Evolutionary conservation across 1,284 basidiomycete species (phyloP).

Genomic region (Anthracocystis setariae): DNA sequence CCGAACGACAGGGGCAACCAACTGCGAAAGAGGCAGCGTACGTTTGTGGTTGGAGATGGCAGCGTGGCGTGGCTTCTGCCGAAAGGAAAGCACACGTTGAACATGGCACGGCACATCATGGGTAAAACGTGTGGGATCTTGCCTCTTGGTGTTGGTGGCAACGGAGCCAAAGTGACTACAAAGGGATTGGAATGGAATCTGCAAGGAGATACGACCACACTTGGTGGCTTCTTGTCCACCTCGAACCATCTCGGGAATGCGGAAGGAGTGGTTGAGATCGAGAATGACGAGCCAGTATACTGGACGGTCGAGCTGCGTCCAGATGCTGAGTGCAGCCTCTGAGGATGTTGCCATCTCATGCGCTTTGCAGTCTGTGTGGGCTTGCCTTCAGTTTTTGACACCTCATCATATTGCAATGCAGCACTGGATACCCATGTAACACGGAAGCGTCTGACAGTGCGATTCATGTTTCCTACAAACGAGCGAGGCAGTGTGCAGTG

Average conservation of each 20-base stretch:
- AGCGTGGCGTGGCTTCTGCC: slow-evolving; percentile 89
- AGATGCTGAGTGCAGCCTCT: slow-evolving; percentile 25
- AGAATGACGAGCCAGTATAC: slow-evolving; percentile 83
- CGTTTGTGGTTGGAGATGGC: slow-evolving; percentile 85
- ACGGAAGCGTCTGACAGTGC: no score
- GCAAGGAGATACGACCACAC: slow-evolving; percentile 37
- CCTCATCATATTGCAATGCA: no score
- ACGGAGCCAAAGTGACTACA: slow-evolving; percentile 79
- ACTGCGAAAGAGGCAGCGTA: slow-evolving; percentile 72
- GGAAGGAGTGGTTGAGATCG: slow-evolving; percentile 74
- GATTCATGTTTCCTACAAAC: no score
- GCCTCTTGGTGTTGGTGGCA: slow-evolving; percentile 76
- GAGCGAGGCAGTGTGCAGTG: no score
- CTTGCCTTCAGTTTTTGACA: no score
- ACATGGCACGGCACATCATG: slow-evolving; percentile 77
- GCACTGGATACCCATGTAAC: no score
- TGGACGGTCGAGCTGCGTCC: slow-evolving; percentile 79
- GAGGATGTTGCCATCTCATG: neutral
- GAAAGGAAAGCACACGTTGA: slow-evolving; percentile 78
- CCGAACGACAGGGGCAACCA: slow-evolving; percentile 16
- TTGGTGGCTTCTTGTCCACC: slow-evolving; percentile 75
- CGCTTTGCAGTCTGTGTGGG: no score
- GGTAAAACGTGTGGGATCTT: slow-evolving; percentile 92
- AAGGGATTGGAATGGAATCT: slow-evolving; percentile 90
- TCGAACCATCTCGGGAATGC: slow-evolving; percentile 79